Conservation (phyloP, 2,329 filamentous ascomycete species). For the Aspergillus latus region DNA sequence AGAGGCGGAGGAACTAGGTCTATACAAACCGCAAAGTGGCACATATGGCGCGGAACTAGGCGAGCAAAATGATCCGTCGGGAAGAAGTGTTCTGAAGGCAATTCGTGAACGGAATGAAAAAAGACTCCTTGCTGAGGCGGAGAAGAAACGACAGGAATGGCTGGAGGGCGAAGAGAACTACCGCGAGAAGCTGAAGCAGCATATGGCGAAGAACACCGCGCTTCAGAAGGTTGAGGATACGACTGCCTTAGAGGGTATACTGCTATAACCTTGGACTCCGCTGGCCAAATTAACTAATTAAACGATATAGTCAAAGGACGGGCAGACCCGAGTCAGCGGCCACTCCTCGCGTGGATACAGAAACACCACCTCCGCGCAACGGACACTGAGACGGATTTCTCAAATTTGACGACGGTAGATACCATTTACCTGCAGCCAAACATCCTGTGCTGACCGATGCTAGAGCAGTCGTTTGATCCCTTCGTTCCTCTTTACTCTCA, state of each 20-base stretch:
- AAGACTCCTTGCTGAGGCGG: conserved; percentile 44
- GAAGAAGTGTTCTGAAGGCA: conserved; percentile 44
- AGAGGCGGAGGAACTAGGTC: conserved; percentile 41
- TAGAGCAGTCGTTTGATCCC: conserved; percentile 49
- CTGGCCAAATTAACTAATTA: background rate
- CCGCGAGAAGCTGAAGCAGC: conserved; percentile 32
- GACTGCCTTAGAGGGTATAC: conserved; percentile 37
- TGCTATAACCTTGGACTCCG: background rate
- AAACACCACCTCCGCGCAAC: conserved; percentile 43
- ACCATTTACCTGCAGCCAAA: background rate
- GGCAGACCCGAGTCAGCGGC: conserved; percentile 41
- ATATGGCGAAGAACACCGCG: conserved; percentile 36
- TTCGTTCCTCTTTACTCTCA: conserved; percentile 40
- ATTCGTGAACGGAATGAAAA: conserved; percentile 43
- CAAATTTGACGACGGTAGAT: conserved; percentile 38
- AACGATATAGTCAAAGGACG: conserved; percentile 35
- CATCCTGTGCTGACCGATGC: background rate
- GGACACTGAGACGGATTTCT: conserved; percentile 34
- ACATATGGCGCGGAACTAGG: conserved; percentile 43
- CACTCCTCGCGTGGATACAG: conserved; percentile 45
- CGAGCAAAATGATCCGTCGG: conserved; percentile 44
- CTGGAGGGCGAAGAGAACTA: conserved; percentile 51
- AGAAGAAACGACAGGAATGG: conserved; percentile 53
- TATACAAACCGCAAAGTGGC: conserved; percentile 47
- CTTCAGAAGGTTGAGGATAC: conserved; percentile 38